These are phyloP conservation scores for Alternaria sp. DNA, from an alignment of 2,329 filamentous ascomycete species.

Conservation along the genomic window DNA sequence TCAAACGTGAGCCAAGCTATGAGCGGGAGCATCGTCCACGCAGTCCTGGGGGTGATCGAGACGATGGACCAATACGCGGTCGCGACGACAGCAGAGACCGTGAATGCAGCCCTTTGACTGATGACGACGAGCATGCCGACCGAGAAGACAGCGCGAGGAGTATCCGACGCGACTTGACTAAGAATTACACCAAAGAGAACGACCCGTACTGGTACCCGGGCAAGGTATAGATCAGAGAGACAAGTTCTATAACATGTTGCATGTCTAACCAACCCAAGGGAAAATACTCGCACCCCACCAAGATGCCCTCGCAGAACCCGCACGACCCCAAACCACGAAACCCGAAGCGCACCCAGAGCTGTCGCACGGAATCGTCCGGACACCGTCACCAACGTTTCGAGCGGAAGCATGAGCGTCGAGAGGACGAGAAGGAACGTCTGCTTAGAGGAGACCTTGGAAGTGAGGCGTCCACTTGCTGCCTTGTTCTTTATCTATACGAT, in stretches of 20 bases:
- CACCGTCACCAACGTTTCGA: background rate
- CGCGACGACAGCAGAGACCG: background rate
- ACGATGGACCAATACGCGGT: background rate
- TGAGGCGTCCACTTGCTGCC: background rate
- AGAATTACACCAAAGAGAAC: background rate
- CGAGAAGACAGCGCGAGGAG: background rate
- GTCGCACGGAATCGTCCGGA: background rate
- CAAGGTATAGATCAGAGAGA: background rate
- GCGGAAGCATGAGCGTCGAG: conserved; percentile 1
- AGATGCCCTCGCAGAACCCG: background rate
- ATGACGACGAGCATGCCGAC: background rate
- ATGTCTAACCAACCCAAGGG: background rate
- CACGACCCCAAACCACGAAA: background rate
- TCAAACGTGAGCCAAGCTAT: background rate
- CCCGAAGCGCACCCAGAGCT: background rate
- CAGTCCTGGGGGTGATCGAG: background rate
- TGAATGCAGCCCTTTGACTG: background rate
- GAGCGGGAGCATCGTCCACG: background rate
- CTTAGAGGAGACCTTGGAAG: background rate
- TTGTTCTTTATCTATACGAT: background rate
- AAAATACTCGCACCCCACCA: background rate
- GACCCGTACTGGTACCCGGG: background rate
- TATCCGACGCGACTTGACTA: background rate
- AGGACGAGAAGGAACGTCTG: conserved; percentile 1
- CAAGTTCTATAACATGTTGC: background rate